Conservation (phyloP, 345 rosid species). For the Boechera divaricarpa region DNA sequence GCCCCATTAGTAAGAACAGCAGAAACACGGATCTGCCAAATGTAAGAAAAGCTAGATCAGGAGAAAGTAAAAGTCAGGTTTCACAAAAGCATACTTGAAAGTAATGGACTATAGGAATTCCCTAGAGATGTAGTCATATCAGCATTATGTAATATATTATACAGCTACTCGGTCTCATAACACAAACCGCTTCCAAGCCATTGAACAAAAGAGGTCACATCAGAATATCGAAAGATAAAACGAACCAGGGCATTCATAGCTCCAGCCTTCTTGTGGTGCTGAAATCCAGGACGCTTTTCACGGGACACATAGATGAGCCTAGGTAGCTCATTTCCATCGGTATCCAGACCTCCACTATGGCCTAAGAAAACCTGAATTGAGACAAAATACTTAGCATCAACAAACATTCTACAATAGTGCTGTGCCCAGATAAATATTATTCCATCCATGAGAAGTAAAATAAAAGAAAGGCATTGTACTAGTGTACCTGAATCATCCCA, state of each 20-base stretch:
- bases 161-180: not conserved
- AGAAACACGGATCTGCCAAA: slow-evolving; percentile 87
- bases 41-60: slow-evolving; percentile 32
- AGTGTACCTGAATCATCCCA: slow-evolving; percentile 89
- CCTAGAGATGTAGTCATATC: not conserved
- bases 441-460: not conserved
- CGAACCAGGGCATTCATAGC: slow-evolving; percentile 99
- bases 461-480: not conserved
- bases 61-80: not conserved
- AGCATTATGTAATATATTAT: too few species aligned
- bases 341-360: slow-evolving; percentile 93
- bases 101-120: not conserved
- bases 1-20: slow-evolving; percentile 99
- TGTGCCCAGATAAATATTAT: too few species aligned
- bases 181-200: not conserved
- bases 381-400: not conserved
- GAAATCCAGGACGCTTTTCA: slow-evolving; percentile 99
- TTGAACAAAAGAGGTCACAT: not conserved
- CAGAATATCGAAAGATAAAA: slow-evolving; percentile 7
- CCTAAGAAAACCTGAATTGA: slow-evolving; percentile 83
- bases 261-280: slow-evolving; percentile 99
- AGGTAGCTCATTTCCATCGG: slow-evolving; percentile 96
- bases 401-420: not conserved
- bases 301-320: slow-evolving; percentile 99
- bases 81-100: too few species aligned